These are phyloP conservation scores for Acephala macrosclerotiorum DNA, from an alignment of 2,329 filamentous ascomycete genomes.

Conservation along the genomic window DNA sequence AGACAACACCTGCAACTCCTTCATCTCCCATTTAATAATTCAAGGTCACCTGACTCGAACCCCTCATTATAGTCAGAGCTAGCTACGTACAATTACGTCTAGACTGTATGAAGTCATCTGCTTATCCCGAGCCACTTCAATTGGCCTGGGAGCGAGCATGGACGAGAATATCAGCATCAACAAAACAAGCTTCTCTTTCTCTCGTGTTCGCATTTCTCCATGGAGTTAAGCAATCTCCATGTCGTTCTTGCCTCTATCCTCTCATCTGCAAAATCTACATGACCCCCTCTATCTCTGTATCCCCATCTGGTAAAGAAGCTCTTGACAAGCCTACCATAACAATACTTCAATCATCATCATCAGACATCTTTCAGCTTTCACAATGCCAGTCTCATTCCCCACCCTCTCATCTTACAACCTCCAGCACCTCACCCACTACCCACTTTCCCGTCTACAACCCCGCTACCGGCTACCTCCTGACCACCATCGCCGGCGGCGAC, in stretches of 20 bases:
- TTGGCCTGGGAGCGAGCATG: too few relatives aligned
- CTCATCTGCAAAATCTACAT: not conserved
- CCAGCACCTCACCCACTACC: not conserved
- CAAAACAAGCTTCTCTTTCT: not conserved
- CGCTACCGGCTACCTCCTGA: conserved; percentile 6
- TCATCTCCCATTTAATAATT: not conserved
- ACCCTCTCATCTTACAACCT: not conserved
- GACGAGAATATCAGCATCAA: too few relatives aligned
- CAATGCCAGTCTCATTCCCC: not conserved
- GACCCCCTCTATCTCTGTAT: too few relatives aligned
- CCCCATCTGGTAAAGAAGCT: too few relatives aligned
- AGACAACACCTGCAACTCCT: not conserved
- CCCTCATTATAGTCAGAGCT: not conserved
- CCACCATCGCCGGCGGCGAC: not conserved
- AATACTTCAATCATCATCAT: too few relatives aligned
- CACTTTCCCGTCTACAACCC: conserved; percentile 10
- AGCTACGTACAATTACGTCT: conserved; percentile 4
- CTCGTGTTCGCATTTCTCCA: not conserved
- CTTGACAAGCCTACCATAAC: too few relatives aligned
- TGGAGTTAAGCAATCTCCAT: not conserved
- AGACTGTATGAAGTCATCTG: not conserved
- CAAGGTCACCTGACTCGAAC: not conserved
- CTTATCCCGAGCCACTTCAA: too few relatives aligned
- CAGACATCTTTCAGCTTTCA: not conserved
- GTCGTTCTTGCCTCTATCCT: not conserved